These are phyloP conservation scores for Dipodascopsis tothii DNA, from an alignment of 805 yeast genomes.

Conservation along the genomic window DNA sequence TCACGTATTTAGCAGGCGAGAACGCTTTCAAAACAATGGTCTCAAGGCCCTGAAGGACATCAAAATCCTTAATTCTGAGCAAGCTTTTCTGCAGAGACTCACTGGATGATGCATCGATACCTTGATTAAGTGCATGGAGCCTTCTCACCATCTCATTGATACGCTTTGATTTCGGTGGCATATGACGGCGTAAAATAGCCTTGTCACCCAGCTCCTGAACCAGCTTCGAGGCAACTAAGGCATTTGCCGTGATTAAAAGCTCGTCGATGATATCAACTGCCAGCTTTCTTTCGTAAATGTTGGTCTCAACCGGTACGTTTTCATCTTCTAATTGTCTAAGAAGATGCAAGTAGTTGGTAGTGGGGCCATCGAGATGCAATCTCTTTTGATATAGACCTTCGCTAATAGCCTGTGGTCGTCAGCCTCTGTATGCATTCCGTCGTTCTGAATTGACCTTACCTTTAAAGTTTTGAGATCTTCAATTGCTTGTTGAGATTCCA, in stretches of 20 bases:
- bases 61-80: constrained; percentile 52
- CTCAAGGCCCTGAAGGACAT: constrained; percentile 65
- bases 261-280: constrained; percentile 62
- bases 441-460: too few species aligned
- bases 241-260: constrained; percentile 69
- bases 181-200: constrained; percentile 80
- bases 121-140: constrained; percentile 45
- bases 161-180: constrained; percentile 73
- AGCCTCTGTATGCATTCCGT: too few species aligned
- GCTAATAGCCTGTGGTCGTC: neutral
- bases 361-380: neutral
- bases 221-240: constrained; percentile 73
- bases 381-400: neutral
- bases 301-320: constrained; percentile 60
- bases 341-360: constrained; percentile 43
- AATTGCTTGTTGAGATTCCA: too few species aligned
- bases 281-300: constrained; percentile 56
- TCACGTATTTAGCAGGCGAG: constrained; percentile 76
- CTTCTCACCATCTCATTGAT: constrained; percentile 71
- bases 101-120: constrained; percentile 66
- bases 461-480: too few species aligned
- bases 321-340: constrained; percentile 83
- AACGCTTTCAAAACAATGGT: constrained; percentile 72
- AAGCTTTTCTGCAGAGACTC: constrained; percentile 67
- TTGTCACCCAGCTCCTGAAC: constrained; percentile 69